Evolutionary conservation across 306 rosid species (phyloP), one percentile per base, ranked within the genome.

Genomic region (Gastrolobium bilobum): DNA sequence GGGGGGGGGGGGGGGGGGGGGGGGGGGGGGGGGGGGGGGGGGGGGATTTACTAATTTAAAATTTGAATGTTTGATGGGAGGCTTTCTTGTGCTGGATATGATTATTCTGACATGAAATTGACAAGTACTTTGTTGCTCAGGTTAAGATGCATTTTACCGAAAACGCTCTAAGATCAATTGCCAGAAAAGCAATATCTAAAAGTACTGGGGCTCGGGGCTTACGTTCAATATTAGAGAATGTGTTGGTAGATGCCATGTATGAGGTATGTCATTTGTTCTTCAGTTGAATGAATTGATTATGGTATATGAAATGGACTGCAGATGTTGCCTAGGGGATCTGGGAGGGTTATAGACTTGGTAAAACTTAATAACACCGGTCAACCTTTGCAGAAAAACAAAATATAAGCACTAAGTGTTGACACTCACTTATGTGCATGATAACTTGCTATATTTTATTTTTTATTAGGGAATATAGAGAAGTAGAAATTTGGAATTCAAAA

Each of bases 211-310:
- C 96, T 57, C 92, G 98, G 44, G 99, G 99, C 46, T 74, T 96
- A 78, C 89, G 97, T 20, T 82, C 98, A 59, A 79, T 93, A 80
- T 80, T 96, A 54, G 99, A 96, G 86, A 85, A 74, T 81, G 82
- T 96, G 57, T 84, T 96, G 90, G 92, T 91, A 90, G 99, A 96
- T 77, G 85, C 99, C 42, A 96, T 96, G 98, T 96, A 87, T 74
- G 99, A 96, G 97, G 99, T 96, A 78, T 79, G 85, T 2, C 37
- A 34, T 71, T 60, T 87, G 50, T 73, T 71, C 46, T 67, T 20
- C 47, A n/a, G 73, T 54, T 39, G 40, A 53, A 68, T 40, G 1
- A 57, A 60, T 73, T 58, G 56, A 10, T 67, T 31, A 4, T 66
- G 10, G 37, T n/a, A 76, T 58, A 33, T 46, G 47, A 14, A 54